These are phyloP conservation scores for Metrosideros polymorpha DNA, from an alignment of 441 rosid species.

Conservation along the genomic window DNA sequence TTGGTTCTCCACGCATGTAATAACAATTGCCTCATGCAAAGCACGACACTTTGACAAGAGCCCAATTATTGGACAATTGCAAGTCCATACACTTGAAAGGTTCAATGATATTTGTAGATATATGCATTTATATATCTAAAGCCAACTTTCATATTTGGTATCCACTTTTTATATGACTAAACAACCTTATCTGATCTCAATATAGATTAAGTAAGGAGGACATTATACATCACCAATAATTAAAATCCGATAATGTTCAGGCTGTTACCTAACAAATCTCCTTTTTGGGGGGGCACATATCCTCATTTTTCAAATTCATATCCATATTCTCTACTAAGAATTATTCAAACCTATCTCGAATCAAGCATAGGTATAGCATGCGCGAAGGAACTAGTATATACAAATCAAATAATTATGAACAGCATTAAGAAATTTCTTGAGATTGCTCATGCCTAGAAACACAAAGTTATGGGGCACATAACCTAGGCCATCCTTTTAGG, in stretches of 20 bases:
- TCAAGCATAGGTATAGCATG: background rate
- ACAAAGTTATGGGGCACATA: background rate
- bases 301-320: background rate
- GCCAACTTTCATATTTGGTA: background rate
- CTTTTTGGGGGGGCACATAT: background rate
- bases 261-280: background rate
- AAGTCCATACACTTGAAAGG: background rate
- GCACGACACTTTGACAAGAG: background rate
- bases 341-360: no score
- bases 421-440: background rate
- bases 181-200: background rate
- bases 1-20: background rate
- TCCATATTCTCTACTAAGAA: background rate
- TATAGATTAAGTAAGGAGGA: background rate
- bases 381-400: background rate
- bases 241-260: background rate
- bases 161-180: background rate
- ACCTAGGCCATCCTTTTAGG: background rate
- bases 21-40: background rate
- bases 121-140: background rate
- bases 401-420: background rate
- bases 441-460: background rate
- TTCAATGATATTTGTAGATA: background rate
- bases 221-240: background rate
- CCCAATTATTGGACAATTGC: background rate